Evolutionary conservation across 768 basidiomycete genomes (phyloP), one percentile per base, ranked within the genome.

Genomic region (Rhizopogon roseolus): DNA sequence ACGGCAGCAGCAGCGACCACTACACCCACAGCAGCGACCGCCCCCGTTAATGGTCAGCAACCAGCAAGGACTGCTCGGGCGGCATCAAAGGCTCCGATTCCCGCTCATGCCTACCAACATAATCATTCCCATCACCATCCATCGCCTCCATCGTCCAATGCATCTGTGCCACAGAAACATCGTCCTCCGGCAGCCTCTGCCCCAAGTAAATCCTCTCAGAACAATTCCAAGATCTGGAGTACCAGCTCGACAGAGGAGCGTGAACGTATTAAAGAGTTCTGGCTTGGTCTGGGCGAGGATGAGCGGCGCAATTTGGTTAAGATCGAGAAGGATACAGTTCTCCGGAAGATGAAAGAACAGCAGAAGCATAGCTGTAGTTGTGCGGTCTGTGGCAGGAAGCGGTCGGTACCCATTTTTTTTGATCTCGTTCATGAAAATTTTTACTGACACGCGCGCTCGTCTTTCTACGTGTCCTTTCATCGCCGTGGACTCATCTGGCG

Each of bases 311-410:
- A 84, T 72, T 81, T 99, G 56, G 93, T 99, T 74, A 90, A 91
- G 79, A 84, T 98, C 64, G 97, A 99, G 80, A 98, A 98, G 75
- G 95, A 98, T 69, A 93, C 93, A 25, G 96, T 98, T 29, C 75
- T 98, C 54, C 84, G 83, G 73, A 98, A 98, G 83, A 99, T 99
- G 94, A 98, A 98, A 78, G 97, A 99, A 72, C 92, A 98, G 76
- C 94, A 98, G 81, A 89, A 91, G 66, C 93, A 98, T 68, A 88
- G 86, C 56, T 99, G 97, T 68, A 86, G 86, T 57, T 96, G 96
- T 76, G 93, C 95, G 38, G 91, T 98, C 34, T 96, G 96, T 76
- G 93, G 95, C 52, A 77, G 96, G 68, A 99, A 99, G 80, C 88
- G 96, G 91, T 90, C 64, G 57, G 89, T 82, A 62, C 62, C 60